A percentile compares a stretch with the other conserved stretches of the same genome.
Evolutionary conservation across 106 monocot species (phyloP).

Genomic region (Dactylorhiza incarnata): DNA sequence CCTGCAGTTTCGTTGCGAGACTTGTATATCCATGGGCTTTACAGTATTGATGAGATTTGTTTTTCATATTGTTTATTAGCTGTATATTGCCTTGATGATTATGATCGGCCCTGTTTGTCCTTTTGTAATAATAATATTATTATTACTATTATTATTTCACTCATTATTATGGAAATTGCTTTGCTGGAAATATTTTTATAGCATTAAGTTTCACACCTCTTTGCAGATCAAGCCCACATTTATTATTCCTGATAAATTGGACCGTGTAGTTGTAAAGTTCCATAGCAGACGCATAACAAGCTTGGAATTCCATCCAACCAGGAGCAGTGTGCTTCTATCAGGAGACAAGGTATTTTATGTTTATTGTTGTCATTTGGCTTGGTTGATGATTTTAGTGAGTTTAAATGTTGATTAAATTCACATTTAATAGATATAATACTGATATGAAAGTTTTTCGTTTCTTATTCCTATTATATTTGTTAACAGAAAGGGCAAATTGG

Average conservation of each 20-base stretch:
- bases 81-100: not conserved
- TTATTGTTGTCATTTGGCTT: not conserved
- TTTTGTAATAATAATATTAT: not conserved
- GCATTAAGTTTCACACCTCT: constrained; percentile 1
- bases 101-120: not conserved
- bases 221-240: constrained; percentile 66
- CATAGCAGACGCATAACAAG: constrained; percentile 80
- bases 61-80: not conserved
- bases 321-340: constrained; percentile 56
- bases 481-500: constrained; percentile 89
- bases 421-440: constrained; percentile 1
- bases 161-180: not conserved
- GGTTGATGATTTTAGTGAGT: not conserved
- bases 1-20: no score
- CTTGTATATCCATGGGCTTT: not conserved
- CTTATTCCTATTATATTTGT: constrained; percentile 1
- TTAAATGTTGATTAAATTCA: not conserved
- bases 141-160: not conserved
- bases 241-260: constrained; percentile 72
- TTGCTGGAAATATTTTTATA: not conserved
- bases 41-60: not conserved
- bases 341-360: constrained; percentile 71
- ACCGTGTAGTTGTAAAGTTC: constrained; percentile 64
- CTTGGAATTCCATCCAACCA: constrained; percentile 88
- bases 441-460: not conserved